Evolutionary conservation across 1,284 basidiomycete species (phyloP), one percentile per base, ranked within the genome.

Genomic region (Cystobasidiaceae sp.): DNA sequence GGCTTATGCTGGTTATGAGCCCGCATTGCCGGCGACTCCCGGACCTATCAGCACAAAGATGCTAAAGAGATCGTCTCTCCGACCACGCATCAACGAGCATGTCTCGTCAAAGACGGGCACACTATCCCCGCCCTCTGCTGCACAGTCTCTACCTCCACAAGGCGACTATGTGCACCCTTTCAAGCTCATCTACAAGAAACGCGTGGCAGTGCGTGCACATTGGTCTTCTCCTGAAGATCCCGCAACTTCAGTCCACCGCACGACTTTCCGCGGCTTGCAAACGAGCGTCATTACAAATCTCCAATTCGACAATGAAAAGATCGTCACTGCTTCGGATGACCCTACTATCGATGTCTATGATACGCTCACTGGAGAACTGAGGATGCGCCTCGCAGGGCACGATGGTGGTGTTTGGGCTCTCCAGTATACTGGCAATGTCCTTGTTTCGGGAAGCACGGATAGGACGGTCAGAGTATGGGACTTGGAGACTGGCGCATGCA

Each of bases 401-500:
- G 89, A 93, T 73, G 93, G 93, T 44, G 93, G 93, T 33, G 91
- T 97, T 2, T 97, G 93, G 93, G 93, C 93, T 7, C 80, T 97
- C 21, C 77, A 81, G 71, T 81, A 80, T 71, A 86, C 88, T 74
- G 79, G 77, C 49, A 87, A 94, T 74, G 88, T 86, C 1, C 84
- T 97, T 11, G 93, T 97, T 68, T 91, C 87, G 68, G 93, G 93
- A 19, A 90, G 89, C 34, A 97, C 93, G 4, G 93, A 97, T 79
- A 85, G 93, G 33, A 94, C 90, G 1, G 89, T 97, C 41, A 84
- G 93, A 46, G 87, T 96, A 51, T 97, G 93, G 93, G 87, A 94
- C 75, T 80, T 96, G 55, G 79, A 82, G 34, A 86, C 83, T 8
- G 87, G 88, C 2, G 81, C 81, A 54, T 91, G 90, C 75, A 90